A percentile compares a stretch with the other conserved stretches of the same genome.
phyloP scores from a whole-genome alignment of 257 asterid species.

The Cynanchum wilfordii region DNA sequence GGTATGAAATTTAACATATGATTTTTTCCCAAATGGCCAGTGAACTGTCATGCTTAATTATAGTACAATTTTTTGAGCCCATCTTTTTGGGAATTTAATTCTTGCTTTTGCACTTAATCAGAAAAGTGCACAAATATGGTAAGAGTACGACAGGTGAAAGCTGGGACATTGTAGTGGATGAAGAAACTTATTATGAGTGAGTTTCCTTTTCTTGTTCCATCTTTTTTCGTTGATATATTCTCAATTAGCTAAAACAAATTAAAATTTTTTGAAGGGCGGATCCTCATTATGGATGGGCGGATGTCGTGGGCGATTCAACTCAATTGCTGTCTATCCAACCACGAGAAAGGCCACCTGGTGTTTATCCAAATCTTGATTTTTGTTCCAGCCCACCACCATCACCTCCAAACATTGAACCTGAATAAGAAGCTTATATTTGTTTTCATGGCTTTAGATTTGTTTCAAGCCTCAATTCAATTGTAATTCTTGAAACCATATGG shows the following conservation, averaged over 20 bases:
- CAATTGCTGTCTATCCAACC: conserved; percentile 84
- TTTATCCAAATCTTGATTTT: conserved; percentile 74
- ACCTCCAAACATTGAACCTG: conserved; percentile 3
- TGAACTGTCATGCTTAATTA: background rate
- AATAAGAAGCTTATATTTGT: background rate
- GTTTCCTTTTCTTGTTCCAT: conserved; percentile 12
- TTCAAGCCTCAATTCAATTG: conserved; percentile 16
- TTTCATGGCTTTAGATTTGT: conserved; percentile 16
- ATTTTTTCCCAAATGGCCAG: conserved; percentile 2
- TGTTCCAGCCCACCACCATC: conserved; percentile 42
- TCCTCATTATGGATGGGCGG: conserved; percentile 99
- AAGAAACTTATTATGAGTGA: conserved; percentile 92
- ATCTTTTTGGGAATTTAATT: conserved; percentile 7
- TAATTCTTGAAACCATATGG: conserved; percentile 17
- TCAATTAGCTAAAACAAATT: background rate
- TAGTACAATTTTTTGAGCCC: background rate
- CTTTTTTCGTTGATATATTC: background rate
- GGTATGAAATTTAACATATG: conserved; percentile 39
- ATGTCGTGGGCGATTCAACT: conserved; percentile 93
- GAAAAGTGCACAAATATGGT: conserved; percentile 97
- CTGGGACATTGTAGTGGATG: conserved; percentile 96
- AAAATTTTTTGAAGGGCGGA: conserved; percentile 61
- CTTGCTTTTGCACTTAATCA: conserved; percentile 28
- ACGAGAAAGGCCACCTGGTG: conserved; percentile 86
- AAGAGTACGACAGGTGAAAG: conserved; percentile 98